Percentiles rank a stretch among this genome's conserved stretches.
These are phyloP conservation scores for Liriodendron chinense DNA, from an alignment of 164 flowering plant genomes.

Conservation along the genomic window DNA sequence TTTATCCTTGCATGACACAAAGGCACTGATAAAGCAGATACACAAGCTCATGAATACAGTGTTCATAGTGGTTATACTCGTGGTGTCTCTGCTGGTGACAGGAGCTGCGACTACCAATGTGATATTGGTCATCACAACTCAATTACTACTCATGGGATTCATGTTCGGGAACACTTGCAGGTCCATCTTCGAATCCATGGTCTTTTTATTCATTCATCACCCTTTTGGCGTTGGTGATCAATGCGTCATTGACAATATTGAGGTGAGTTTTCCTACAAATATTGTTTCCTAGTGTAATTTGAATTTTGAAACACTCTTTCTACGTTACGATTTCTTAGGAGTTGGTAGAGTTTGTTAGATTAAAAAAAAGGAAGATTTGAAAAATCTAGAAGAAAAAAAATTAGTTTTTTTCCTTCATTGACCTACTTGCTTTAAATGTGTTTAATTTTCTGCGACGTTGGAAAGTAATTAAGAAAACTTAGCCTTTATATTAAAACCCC, in stretches of 20 bases:
- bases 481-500: no score
- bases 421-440: no score
- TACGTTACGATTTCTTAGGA: no score
- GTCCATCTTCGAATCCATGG: conserved; percentile 49
- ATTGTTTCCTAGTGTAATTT: no score
- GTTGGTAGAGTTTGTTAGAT: no score
- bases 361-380: no score
- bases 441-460: no score
- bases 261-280: conserved; percentile 24
- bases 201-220: conserved; percentile 58
- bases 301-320: no score
- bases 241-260: conserved; percentile 48
- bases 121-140: conserved; percentile 36
- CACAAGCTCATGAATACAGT: conserved; percentile 39
- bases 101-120: conserved; percentile 45
- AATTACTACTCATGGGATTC: conserved; percentile 39
- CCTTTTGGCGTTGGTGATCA: conserved; percentile 69
- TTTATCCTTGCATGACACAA: conserved; percentile 53
- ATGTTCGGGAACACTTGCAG: conserved; percentile 49
- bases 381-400: no score
- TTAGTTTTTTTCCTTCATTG: no score
- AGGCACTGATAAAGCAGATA: conserved; percentile 54
- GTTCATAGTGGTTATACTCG: conserved; percentile 31
- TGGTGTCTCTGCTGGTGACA: conserved; percentile 41
- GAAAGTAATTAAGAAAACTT: no score